Conservation (phyloP, 352 stramenopile genomes). For the Saprolegnia parasitica region DNA sequence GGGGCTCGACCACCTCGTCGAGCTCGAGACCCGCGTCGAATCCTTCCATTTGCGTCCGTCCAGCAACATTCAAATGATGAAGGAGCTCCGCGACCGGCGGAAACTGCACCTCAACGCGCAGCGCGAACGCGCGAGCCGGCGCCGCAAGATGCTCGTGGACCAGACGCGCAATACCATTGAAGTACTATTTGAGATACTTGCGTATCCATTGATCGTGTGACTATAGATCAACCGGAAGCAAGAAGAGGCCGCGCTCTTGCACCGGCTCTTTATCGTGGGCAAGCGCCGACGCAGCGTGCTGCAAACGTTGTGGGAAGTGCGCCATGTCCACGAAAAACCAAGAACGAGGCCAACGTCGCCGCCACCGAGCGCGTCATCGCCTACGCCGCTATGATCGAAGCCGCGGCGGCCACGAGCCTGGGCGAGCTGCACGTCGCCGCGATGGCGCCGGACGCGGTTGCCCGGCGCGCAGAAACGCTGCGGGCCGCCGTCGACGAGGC, state of each 20-base stretch:
- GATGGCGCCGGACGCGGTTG: neutral
- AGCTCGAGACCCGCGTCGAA: conserved; percentile 45
- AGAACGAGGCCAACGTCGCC: neutral
- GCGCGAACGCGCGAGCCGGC: conserved; percentile 54
- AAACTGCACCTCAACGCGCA: conserved; percentile 61
- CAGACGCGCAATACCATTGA: conserved; percentile 33
- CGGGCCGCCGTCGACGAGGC: neutral
- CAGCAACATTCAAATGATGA: conserved; percentile 83
- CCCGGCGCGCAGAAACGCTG: neutral
- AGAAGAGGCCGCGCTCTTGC: conserved; percentile 2
- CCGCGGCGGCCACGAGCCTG: conserved; percentile 5
- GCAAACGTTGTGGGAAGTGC: conserved; percentile 18
- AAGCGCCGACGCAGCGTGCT: conserved; percentile 34
- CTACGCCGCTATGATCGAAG: neutral
- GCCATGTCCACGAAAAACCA: conserved; percentile 34
- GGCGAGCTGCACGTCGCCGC: conserved; percentile 3
- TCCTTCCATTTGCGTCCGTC: conserved; percentile 60
- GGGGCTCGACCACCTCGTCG: conserved; percentile 41
- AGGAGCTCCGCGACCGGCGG: conserved; percentile 60
- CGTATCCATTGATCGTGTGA: neutral
- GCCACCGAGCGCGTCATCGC: neutral
- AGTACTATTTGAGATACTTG: neutral
- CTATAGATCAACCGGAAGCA: neutral
- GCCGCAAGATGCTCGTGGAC: conserved; percentile 42
- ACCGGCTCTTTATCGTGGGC: conserved; percentile 24